Conservation (phyloP, 2,329 filamentous ascomycete genomes). For the Cercospora zeina region DNA sequence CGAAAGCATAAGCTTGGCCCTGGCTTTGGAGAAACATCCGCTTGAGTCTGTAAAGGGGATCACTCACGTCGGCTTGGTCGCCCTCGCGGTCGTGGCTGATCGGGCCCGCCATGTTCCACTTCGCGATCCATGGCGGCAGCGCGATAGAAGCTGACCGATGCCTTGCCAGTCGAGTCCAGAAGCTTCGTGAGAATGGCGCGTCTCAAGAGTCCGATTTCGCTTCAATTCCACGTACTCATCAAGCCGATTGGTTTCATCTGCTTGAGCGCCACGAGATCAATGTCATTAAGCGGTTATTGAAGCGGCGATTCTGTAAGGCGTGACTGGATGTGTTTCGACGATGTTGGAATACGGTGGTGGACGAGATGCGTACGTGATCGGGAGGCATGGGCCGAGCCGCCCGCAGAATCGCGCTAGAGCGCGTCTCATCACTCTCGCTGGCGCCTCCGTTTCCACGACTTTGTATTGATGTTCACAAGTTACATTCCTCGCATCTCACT, state of each 20-base stretch:
- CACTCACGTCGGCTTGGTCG: conserved; percentile 33
- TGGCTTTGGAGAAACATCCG: neutral
- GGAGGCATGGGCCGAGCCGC: neutral
- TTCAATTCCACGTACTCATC: neutral
- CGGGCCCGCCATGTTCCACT: conserved; percentile 34
- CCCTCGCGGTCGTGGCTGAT: conserved; percentile 30
- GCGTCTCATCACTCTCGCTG: neutral
- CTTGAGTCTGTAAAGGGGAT: neutral
- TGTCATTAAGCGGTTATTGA: neutral
- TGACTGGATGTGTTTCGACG: neutral
- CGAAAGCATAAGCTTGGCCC: neutral
- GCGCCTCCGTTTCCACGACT: neutral
- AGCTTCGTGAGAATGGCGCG: neutral
- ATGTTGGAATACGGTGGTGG: neutral
- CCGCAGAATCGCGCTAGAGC: neutral
- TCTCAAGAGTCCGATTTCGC: neutral
- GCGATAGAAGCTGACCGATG: neutral
- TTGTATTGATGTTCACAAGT: neutral
- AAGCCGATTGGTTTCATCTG: neutral
- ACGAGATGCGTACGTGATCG: neutral
- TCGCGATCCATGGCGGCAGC: conserved; percentile 35
- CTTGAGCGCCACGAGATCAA: neutral
- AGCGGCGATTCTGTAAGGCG: neutral
- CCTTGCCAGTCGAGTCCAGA: neutral
- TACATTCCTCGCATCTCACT: no score